Evolutionary conservation across 805 yeast species (phyloP), one percentile per base, ranked within the genome.

Genomic region (Schwanniomyces vanrijiae): DNA sequence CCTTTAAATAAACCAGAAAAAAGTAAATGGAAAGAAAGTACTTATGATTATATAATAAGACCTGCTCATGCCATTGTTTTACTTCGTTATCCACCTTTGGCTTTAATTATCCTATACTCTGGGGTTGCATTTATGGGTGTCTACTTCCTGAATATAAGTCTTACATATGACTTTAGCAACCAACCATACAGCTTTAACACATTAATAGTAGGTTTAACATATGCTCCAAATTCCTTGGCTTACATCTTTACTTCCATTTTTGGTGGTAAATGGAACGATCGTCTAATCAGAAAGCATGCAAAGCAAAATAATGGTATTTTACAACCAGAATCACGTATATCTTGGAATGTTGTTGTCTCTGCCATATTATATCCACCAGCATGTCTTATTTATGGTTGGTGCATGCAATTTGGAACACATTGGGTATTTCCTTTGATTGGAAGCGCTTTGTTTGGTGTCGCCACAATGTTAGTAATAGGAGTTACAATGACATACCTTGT

Each of bases 351-450:
- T 20, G 78, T 83, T 19, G 56, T 77, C 10, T 92, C 95, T 0
- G 84, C 86, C 4, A 60, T 76, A 0, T 55, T 83, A 2, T 80
- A 79, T 46, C 90, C 91, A 0, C 73, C 81, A 0, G 77, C 94
- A 0, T 69, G 88, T 48, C 62, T 90, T 20, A 81, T 88, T 16
- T 85, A 84, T 53, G 96, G 96, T 1, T 89, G 96, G 96, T 78
- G 90, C 44, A 73, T 88, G 18, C 78, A 84, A 44, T 76, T 74
- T 51, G 76, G 82, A 14, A 73, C 77, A 37, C 82, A 80, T 50
- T 90, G 96, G 96, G 83, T 84, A 1, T 74, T 83, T 3, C 96
- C 96, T 0, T 70, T 89, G 54, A 73, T 89, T 8, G 96, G 96
- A 0, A 85, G 92, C 3, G 88, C 91, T 0, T 48, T 88, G 5